Evolutionary conservation across 257 asterid genomes (phyloP).

Genomic region (Marsdenia floribunda): DNA sequence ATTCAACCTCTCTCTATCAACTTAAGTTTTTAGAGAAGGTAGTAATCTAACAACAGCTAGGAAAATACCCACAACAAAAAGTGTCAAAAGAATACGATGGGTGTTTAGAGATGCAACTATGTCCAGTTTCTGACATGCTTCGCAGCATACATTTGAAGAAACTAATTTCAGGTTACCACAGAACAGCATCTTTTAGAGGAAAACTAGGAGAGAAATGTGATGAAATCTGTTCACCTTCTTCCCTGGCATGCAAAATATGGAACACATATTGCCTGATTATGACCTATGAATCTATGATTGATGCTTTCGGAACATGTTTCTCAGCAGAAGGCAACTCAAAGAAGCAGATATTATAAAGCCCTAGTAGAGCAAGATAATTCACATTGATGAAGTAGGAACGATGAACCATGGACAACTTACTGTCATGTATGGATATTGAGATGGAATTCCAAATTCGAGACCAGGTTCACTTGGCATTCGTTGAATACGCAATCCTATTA

Average conservation of each 20-base stretch:
- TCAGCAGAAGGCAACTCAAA: background rate
- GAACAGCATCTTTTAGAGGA: background rate
- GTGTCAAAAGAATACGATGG: background rate
- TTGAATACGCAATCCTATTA: constrained; percentile 86
- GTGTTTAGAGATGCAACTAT: background rate
- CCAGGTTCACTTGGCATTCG: constrained; percentile 92
- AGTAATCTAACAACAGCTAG: background rate
- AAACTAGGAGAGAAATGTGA: background rate
- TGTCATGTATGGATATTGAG: constrained; percentile 90
- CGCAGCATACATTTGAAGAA: background rate
- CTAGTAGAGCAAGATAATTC: background rate
- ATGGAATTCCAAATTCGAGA: constrained; percentile 87
- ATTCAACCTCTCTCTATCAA: too few species aligned
- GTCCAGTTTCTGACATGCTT: background rate
- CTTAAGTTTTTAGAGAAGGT: too few species aligned
- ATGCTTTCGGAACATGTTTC: background rate
- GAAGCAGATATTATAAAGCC: background rate
- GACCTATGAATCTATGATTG: background rate
- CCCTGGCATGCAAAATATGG: background rate
- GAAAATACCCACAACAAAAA: background rate
- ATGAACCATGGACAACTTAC: constrained; percentile 32
- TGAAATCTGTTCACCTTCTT: background rate
- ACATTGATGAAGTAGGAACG: background rate
- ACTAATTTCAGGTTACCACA: too few species aligned
- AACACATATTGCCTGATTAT: background rate